These are phyloP conservation scores for Colletotrichum navitas DNA, from an alignment of 2,329 filamentous ascomycete genomes.

Conservation along the genomic window DNA sequence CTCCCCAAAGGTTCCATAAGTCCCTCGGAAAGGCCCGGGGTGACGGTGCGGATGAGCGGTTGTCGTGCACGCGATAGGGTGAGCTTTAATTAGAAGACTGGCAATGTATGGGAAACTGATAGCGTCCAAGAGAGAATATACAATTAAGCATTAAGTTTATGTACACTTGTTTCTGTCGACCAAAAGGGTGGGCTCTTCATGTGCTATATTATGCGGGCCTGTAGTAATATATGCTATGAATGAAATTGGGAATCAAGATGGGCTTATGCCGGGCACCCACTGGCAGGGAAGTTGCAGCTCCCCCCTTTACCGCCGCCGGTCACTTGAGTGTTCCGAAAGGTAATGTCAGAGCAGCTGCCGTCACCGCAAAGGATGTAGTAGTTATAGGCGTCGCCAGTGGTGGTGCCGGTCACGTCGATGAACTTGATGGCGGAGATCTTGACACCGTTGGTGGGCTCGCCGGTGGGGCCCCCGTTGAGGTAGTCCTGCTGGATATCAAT, in stretches of 20 bases:
- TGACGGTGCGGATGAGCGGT: neutral
- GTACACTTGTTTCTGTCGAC: neutral
- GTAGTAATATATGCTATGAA: constrained; percentile 10
- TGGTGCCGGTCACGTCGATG: constrained; percentile 32
- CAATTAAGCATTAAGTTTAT: neutral
- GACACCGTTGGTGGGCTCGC: constrained; percentile 36
- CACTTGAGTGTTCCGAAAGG: constrained; percentile 34
- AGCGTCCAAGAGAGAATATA: neutral
- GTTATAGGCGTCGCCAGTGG: constrained; percentile 25
- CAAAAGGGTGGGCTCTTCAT: no score
- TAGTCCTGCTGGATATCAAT: constrained; percentile 41
- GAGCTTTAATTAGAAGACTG: no score
- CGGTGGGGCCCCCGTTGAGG: constrained; percentile 40
- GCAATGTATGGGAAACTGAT: neutral
- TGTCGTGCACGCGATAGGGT: neutral
- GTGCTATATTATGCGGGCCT: neutral
- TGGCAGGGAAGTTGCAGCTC: constrained; percentile 37
- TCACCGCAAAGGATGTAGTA: constrained; percentile 41
- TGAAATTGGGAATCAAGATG: neutral
- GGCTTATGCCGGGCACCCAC: constrained; percentile 30
- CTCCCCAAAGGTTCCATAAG: constrained; percentile 2
- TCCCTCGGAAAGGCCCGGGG: constrained; percentile 18
- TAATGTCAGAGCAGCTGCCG: constrained; percentile 38
- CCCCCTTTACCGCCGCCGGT: constrained; percentile 35
- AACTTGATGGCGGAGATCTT: constrained; percentile 29